Conservation (phyloP, 495 filamentous ascomycete genomes). For the Lindgomyces ingoldianus region DNA sequence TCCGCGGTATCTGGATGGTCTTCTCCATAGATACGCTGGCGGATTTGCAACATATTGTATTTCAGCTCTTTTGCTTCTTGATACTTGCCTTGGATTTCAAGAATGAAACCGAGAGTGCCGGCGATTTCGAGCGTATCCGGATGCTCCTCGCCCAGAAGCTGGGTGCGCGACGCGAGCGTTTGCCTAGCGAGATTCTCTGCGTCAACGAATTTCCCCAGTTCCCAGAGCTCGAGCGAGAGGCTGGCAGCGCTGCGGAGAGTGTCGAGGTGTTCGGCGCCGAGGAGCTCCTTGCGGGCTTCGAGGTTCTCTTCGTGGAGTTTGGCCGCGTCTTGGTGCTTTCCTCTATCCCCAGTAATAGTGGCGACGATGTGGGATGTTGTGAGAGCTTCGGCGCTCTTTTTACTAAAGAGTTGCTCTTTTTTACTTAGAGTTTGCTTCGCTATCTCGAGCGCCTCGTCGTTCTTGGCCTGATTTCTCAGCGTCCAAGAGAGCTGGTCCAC, state of each 20-base stretch:
- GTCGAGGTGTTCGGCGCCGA: constrained; percentile 14
- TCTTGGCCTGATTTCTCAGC: constrained; percentile 15
- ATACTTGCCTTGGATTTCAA: constrained; percentile 19
- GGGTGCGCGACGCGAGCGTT: constrained; percentile 4
- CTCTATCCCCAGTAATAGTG: constrained; percentile 11
- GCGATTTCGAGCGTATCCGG: constrained; percentile 19
- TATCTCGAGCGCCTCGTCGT: constrained; percentile 1
- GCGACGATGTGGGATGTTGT: constrained; percentile 15
- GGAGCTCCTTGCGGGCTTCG: constrained; percentile 5
- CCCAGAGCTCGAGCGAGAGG: constrained; percentile 21
- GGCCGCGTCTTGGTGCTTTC: constrained; percentile 20
- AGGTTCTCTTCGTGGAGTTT: constrained; percentile 9
- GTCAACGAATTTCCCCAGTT: constrained; percentile 18
- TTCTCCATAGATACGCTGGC: constrained; percentile 11
- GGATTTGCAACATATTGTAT: background rate
- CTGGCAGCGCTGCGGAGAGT: constrained; percentile 8
- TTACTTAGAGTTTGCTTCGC: constrained; percentile 10
- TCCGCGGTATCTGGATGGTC: constrained; percentile 24
- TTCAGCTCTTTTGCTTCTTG: constrained; percentile 9
- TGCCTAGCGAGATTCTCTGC: constrained; percentile 13
- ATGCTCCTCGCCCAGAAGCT: constrained; percentile 14
- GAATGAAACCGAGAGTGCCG: constrained; percentile 18
- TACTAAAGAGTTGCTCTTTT: constrained; percentile 9
- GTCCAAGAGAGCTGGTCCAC: constrained; percentile 17
- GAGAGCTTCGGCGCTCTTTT: constrained; percentile 14